Base-by-base conservation (phyloP, 495 filamentous ascomycete genomes). In the Rhypophila decipiens region DNA sequence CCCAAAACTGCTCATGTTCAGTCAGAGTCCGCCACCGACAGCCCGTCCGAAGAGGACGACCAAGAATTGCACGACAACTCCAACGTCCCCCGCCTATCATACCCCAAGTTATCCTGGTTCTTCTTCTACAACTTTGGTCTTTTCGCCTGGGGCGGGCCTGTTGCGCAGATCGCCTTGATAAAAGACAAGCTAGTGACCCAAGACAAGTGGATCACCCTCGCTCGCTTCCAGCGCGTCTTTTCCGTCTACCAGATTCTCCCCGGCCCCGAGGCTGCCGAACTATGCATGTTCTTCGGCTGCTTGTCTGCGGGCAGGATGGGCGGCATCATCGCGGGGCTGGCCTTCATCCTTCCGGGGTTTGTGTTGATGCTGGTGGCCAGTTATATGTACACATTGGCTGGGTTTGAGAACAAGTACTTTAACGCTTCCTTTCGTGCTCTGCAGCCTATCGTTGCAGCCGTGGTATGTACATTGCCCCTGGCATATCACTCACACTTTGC, bases 261-360 rank as follows among this genome's bases (percentile, higher is more conserved):
- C 5, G 47, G 47, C 4, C 47, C 39, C 40, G 47, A 50, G 33
- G 47, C 47, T 15, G 47, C 40, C 33, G 47, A 44, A 24, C 33
- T 50, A 33, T 50, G 47, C 39, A 50, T 50, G 47, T 50, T 50
- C 47, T 50, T 50, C 22, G 47, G 47, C 39, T 50, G 47, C 22
- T 29, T 50, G 38, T 50, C 47, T 2, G 39, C 39, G 4, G 47
- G 47, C 5, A 36, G 47, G 33, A 3, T 44, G 4, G 47, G 47
- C 21, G 47, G 47, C 5, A 50, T 50, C 21, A 17, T 50, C 33
- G 47, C 47, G 9, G 47, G 47, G 1, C 12, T 50, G n/a, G 47
- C 29, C 2, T 50, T 50, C 21, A 21, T 21, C 12, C 40, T 50
- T 20, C 47, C 47, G 20, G 47, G 47, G 20, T 50, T 50, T 24